These are phyloP conservation scores for Conoideocrella luteorostrata DNA, from an alignment of 2,329 filamentous ascomycete species.

Conservation along the genomic window DNA sequence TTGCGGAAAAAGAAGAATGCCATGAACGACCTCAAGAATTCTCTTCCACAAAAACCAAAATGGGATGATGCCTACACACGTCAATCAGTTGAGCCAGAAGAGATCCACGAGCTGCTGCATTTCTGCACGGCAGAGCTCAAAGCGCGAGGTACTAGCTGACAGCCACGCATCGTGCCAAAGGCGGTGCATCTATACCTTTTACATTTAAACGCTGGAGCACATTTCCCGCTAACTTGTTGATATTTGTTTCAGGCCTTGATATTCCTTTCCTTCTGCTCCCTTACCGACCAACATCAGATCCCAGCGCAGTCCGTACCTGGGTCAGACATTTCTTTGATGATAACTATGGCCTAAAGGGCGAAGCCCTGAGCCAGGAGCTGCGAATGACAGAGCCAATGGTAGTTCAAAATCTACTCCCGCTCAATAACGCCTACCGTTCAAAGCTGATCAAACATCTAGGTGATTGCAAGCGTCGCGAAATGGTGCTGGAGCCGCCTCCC, in stretches of 20 bases:
- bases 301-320: constrained; percentile 86
- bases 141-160: constrained; percentile 63
- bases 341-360: constrained; percentile 57
- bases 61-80: constrained; percentile 88
- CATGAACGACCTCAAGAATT: constrained; percentile 41
- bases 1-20: constrained; percentile 62
- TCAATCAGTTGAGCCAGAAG: constrained; percentile 75
- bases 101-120: constrained; percentile 80
- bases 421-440: not conserved
- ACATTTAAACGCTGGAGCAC: no score
- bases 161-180: no score
- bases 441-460: constrained; percentile 43
- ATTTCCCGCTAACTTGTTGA: no score
- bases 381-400: constrained; percentile 93
- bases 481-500: constrained; percentile 96
- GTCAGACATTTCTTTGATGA: constrained; percentile 86
- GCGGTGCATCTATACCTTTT: no score
- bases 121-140: constrained; percentile 89
- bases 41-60: constrained; percentile 60
- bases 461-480: constrained; percentile 88
- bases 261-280: constrained; percentile 89
- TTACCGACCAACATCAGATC: constrained; percentile 88
- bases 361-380: constrained; percentile 73
- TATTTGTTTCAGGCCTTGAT: constrained; percentile 60
- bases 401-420: constrained; percentile 23